phyloP scores from a whole-genome alignment of 164 flowering plant genomes.

The Liquidambar formosana region DNA sequence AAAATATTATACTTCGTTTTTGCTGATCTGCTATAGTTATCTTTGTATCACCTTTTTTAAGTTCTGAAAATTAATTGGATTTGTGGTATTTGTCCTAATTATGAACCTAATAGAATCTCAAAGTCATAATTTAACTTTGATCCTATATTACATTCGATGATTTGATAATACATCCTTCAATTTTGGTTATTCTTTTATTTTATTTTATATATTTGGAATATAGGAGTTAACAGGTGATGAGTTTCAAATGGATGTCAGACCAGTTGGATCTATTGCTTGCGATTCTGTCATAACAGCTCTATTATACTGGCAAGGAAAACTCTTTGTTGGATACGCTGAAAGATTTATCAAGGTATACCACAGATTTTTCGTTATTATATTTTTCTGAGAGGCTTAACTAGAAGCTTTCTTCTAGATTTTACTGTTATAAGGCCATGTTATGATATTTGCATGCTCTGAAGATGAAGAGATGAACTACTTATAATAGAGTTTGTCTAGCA shows the following conservation, averaged over 20 bases:
- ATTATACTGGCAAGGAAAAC: conserved; percentile 65
- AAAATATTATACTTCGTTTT: not conserved
- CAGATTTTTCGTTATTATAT: not conserved
- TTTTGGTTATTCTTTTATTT: not conserved
- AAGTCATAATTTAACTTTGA: not conserved
- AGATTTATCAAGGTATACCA: conserved; percentile 62
- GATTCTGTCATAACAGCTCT: conserved; percentile 66
- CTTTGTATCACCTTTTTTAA: not conserved
- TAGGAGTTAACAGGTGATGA: conserved; percentile 68
- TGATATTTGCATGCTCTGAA: not conserved
- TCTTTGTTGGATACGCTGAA: conserved; percentile 70
- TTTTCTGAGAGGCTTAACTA: not conserved
- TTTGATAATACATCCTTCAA: not conserved
- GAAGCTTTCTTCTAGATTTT: not conserved
- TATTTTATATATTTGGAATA: not conserved
- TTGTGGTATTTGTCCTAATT: not conserved
- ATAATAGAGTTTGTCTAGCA: too few species aligned
- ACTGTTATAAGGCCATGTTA: not conserved
- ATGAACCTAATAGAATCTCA: not conserved
- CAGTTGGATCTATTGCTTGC: conserved; percentile 60
- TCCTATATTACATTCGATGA: too few species aligned
- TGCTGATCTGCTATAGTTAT: not conserved
- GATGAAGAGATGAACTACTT: not conserved
- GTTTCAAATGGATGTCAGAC: conserved; percentile 39
- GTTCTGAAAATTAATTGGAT: too few species aligned